Evolutionary conservation across 192 early-diverging fungal genomes (phyloP).

Genomic region (Coemansia sp.): DNA sequence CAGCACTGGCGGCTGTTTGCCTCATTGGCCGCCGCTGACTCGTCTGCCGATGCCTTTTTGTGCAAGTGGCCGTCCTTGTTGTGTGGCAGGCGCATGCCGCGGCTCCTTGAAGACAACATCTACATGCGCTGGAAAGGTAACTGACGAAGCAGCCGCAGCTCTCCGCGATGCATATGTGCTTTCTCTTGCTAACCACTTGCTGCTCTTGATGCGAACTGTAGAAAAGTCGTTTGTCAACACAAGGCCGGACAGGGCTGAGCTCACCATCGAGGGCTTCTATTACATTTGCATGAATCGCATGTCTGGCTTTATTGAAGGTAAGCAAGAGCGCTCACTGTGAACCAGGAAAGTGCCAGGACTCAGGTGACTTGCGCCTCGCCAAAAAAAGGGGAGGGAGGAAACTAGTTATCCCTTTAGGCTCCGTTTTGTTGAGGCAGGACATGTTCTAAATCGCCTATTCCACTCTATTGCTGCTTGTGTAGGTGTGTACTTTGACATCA

Average conservation of each 20-base stretch:
- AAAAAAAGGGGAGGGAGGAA: neutral
- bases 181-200: neutral
- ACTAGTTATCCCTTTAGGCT: neutral
- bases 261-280: slow-evolving; percentile 69
- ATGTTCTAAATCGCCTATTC: slow-evolving; percentile 1
- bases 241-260: slow-evolving; percentile 52
- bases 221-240: slow-evolving; percentile 59
- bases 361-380: neutral
- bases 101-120: slow-evolving; percentile 60
- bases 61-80: slow-evolving; percentile 28
- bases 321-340: neutral
- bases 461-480: slow-evolving; percentile 4
- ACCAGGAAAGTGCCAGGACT: neutral
- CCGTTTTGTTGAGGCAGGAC: neutral
- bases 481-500: slow-evolving; percentile 47
- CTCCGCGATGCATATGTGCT: neutral
- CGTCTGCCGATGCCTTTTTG: slow-evolving; percentile 19
- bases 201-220: slow-evolving; percentile 2
- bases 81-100: slow-evolving; percentile 47
- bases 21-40: slow-evolving; percentile 27
- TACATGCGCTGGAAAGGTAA: slow-evolving; percentile 70
- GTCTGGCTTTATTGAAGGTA: slow-evolving; percentile 60
- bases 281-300: slow-evolving; percentile 63
- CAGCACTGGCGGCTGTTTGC: slow-evolving; percentile 46
- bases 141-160: neutral